These are phyloP conservation scores for Chlorella sp. DNA, from an alignment of 139 green algal genomes.

Conservation along the genomic window DNA sequence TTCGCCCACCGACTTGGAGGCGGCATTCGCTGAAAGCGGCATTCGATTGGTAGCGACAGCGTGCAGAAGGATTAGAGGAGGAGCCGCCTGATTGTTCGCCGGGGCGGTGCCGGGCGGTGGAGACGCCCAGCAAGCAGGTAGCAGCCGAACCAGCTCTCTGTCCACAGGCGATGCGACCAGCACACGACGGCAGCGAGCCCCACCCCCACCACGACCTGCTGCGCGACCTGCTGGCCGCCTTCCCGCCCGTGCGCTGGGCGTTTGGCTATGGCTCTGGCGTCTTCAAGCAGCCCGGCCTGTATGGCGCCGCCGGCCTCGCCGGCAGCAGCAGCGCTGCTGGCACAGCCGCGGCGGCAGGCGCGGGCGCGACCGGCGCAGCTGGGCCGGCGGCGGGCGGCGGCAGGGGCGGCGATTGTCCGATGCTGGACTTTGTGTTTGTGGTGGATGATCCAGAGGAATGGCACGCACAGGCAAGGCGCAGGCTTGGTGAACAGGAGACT, in stretches of 20 bases:
- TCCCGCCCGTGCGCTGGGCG: constrained; percentile 71
- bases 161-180: no score
- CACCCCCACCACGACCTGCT: no score
- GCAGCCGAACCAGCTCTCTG: no score
- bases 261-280: constrained; percentile 93
- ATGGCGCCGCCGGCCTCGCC: constrained; percentile 17
- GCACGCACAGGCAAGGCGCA: constrained; percentile 76
- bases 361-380: background rate
- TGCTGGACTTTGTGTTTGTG: constrained; percentile 86
- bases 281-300: constrained; percentile 79
- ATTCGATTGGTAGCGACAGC: no score
- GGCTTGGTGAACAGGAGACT: constrained; percentile 32
- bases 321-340: background rate
- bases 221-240: constrained; percentile 34
- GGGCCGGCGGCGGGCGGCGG: no score
- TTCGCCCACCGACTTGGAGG: no score
- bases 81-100: no score
- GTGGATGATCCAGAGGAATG: constrained; percentile 70
- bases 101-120: no score
- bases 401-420: constrained; percentile 33
- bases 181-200: no score
- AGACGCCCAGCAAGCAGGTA: no score
- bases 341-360: background rate
- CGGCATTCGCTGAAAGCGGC: no score
- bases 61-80: no score